A percentile compares a stretch with the other conserved stretches of the same genome.
Evolutionary conservation across 495 filamentous ascomycete species (phyloP).

Genomic region (Pyronema omphalodes): DNA sequence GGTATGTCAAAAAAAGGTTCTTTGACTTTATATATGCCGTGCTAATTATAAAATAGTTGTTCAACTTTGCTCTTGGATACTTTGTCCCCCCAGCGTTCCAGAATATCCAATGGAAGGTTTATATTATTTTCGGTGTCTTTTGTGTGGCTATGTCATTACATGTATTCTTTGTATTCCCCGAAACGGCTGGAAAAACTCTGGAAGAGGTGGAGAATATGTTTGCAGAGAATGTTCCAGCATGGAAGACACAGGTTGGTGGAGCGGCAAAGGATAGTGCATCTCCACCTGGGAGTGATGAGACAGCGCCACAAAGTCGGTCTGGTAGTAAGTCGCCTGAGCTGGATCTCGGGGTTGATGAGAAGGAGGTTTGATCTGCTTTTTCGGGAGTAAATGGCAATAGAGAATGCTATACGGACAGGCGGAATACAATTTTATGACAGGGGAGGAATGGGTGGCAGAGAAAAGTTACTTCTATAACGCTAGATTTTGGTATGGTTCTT

Average conservation of each 20-base stretch:
- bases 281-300: not conserved
- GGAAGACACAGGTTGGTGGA: slow-evolving; percentile 20
- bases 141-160: slow-evolving; percentile 54
- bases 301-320: not conserved
- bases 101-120: slow-evolving; percentile 55
- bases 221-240: slow-evolving; percentile 29
- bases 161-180: slow-evolving; percentile 63
- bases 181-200: slow-evolving; percentile 60
- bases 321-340: no score
- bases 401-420: no score
- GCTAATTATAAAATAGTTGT: slow-evolving; percentile 26
- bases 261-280: not conserved
- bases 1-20: slow-evolving; percentile 16
- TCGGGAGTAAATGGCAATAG: no score
- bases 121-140: slow-evolving; percentile 60
- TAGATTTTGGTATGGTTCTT: no score
- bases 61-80: slow-evolving; percentile 60
- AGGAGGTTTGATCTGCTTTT: no score
- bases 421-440: no score
- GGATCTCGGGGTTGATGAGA: no score
- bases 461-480: no score
- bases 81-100: slow-evolving; percentile 62
- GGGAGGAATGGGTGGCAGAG: no score
- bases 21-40: not conserved
- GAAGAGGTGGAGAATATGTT: slow-evolving; percentile 62